Evolutionary conservation across 2,329 filamentous ascomycete species (phyloP), one percentile per base, ranked within the genome.

Genomic region (Aphanocladium album): DNA sequence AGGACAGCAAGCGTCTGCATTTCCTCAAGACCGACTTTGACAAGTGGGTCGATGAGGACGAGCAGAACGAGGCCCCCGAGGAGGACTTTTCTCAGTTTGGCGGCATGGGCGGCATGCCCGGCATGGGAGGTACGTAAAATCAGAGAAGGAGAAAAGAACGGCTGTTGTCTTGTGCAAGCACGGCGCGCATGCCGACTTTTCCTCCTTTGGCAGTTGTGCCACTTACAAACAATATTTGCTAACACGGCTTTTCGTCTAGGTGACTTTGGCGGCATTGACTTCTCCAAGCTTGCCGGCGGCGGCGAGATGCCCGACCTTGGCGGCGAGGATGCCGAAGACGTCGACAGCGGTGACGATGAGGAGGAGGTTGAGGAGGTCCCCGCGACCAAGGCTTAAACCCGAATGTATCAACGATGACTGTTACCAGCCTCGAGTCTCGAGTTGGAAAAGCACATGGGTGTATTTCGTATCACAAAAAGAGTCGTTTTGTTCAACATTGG

Each of bases 21-120:
- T 99, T 92, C 85, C 79, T 99, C 72, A 96, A 96, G 88, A 98
- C 95, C 66, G 89, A 99, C 80, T 99, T 99, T 70, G 93, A 97
- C 82, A 97, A 96, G 89, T 97, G 93, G 93, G 90, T 96, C 71
- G 93, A 97, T 69, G 91, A 97, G 85, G 93, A 99, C 73, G 95
- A 99, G 85, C 95, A 99, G 81, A 89, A 98, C 72, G 92, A 91
- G 77, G 88, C 85, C 63, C 81, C 85, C 53, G 91, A 96, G 66
- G 92, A 96, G 60, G 93, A 96, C 76, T 78, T 87, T 68, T 84
- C 83, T 66, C 81, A 86, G 73, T 87, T 85, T 68, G 85, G 82
- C 62, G 85, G 85, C 65, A 89, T 86, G 80, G 83, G 81, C 60
- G 84, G 80, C 63, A 83, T 84, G 79, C 81, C 80, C 52, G 85